phyloP scores from a whole-genome alignment of 495 filamentous ascomycete genomes.

The Penicillium crystallinum region DNA sequence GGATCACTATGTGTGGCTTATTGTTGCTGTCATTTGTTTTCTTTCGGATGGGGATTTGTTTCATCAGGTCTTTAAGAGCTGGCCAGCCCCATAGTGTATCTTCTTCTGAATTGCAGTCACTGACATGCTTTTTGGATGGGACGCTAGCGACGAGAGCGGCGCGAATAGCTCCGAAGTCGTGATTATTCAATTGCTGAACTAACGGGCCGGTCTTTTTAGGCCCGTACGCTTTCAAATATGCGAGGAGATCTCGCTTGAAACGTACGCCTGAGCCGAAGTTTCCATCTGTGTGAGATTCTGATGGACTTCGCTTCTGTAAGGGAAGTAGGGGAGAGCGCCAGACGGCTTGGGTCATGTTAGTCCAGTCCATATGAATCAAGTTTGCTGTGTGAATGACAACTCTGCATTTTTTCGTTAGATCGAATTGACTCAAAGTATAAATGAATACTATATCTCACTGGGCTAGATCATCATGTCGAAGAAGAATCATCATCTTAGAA shows the following conservation, averaged over 20 bases:
- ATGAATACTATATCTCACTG: constrained; percentile 42
- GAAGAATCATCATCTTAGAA: constrained; percentile 79
- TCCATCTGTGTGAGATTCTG: constrained; percentile 6
- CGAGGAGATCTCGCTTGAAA: constrained; percentile 73
- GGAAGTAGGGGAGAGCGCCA: constrained; percentile 78
- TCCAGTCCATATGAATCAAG: constrained; percentile 82
- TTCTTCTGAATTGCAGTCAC: constrained; percentile 25
- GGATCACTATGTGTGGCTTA: constrained; percentile 59
- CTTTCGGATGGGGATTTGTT: constrained; percentile 35
- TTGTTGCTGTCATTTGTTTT: neutral
- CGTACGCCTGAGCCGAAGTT: constrained; percentile 55
- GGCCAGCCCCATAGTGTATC: constrained; percentile 70
- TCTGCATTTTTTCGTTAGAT: too few species aligned
- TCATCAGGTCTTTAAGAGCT: constrained; percentile 57
- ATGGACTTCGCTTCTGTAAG: constrained; percentile 14
- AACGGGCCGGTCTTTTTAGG: constrained; percentile 46
- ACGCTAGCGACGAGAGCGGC: constrained; percentile 73
- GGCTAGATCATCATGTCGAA: constrained; percentile 69
- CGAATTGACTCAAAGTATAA: too few species aligned
- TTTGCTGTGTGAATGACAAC: constrained; percentile 87
- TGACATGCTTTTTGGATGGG: constrained; percentile 57
- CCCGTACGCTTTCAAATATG: constrained; percentile 69
- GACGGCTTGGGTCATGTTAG: constrained; percentile 77
- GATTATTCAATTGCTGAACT: constrained; percentile 50
- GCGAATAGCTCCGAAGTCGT: constrained; percentile 66